phyloP scores from a whole-genome alignment of 176 grass and related monocot genomes.

The Triticum turgidum region DNA sequence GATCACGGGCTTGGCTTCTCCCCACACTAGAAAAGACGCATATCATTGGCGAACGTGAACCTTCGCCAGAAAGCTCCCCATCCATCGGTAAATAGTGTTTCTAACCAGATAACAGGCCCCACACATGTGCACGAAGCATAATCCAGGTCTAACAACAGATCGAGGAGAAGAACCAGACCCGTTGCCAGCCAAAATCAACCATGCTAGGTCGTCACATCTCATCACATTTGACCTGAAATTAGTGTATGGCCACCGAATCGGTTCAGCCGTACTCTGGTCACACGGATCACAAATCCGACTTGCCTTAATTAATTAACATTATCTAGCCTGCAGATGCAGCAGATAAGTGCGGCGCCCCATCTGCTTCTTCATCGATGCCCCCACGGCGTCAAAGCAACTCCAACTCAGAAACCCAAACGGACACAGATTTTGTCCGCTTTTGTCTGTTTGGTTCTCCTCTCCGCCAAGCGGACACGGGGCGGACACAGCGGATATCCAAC shows the following conservation, averaged over 20 bases:
- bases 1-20: neutral
- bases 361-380: neutral
- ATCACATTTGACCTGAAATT: neutral
- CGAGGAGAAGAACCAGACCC: no score
- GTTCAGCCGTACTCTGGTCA: neutral
- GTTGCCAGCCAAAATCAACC: no score
- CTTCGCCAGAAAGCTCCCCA: no score
- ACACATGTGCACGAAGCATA: neutral
- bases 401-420: no score
- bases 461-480: no score
- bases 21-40: neutral
- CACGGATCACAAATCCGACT: neutral
- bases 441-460: no score
- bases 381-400: neutral
- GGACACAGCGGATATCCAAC: no score
- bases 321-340: no score
- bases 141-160: no score
- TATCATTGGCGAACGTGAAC: neutral
- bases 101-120: neutral
- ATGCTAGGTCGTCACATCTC: neutral
- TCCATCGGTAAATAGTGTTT: neutral
- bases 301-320: no score
- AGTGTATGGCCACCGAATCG: neutral
- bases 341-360: neutral
- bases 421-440: no score